Conservation (phyloP, 2,329 filamentous ascomycete species). For the Aspergillus glaucus region DNA sequence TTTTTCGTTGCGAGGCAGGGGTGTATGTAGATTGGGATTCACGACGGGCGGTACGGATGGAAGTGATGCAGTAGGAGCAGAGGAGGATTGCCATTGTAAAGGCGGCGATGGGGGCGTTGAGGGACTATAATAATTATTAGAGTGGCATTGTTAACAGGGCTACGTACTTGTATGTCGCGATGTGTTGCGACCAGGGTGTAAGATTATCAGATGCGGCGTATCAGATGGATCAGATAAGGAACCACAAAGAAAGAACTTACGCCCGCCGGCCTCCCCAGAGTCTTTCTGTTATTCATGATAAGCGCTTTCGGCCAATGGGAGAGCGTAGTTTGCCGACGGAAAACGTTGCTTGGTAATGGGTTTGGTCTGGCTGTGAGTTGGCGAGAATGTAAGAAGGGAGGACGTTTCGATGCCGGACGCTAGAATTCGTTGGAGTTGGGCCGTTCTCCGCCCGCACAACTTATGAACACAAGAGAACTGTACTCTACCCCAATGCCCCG, state of each 20-base stretch:
- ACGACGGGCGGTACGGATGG: conserved; percentile 59
- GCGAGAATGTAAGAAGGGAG: not conserved
- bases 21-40: conserved; percentile 52
- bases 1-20: conserved; percentile 36
- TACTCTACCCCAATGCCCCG: not conserved
- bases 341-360: not conserved
- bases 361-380: not conserved
- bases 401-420: not conserved
- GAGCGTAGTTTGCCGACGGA: not conserved
- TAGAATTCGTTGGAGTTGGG: not conserved
- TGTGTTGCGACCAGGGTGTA: not conserved
- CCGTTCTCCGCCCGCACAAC: too few species aligned
- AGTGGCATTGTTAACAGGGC: not conserved
- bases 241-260: not conserved
- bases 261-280: not conserved
- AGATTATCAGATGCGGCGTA: too few species aligned
- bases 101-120: conserved; percentile 57
- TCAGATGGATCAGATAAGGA: not conserved
- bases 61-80: conserved; percentile 57
- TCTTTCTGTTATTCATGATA: not conserved
- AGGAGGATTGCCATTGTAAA: conserved; percentile 56
- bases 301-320: not conserved
- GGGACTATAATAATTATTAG: conserved; percentile 32
- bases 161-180: not conserved
- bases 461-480: too few species aligned